Percentiles rank a stretch among this genome's conserved stretches.
Evolutionary conservation across 805 yeast species (phyloP).

Genomic region (Candida nitratophila): DNA sequence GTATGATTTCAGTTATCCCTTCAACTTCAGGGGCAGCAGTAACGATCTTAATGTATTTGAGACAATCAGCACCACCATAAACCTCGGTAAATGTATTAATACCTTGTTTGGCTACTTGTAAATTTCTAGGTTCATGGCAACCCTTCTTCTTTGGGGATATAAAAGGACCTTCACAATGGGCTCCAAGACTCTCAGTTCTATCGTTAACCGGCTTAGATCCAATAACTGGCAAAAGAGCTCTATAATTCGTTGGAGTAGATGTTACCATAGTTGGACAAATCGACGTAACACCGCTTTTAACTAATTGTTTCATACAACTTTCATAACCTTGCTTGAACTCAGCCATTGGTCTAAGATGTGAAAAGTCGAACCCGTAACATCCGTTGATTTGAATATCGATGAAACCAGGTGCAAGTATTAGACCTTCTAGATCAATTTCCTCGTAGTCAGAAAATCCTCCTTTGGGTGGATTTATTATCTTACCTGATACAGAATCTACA

Average conservation of each 20-base stretch:
- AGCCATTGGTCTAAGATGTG: slow-evolving; percentile 28
- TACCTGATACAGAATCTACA: slow-evolving; percentile 34
- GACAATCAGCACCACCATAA: slow-evolving; percentile 32
- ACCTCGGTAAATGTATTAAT: slow-evolving; percentile 22
- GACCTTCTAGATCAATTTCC: slow-evolving; percentile 39
- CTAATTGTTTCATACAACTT: slow-evolving; percentile 37
- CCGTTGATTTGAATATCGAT: slow-evolving; percentile 55
- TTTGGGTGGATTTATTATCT: slow-evolving; percentile 28
- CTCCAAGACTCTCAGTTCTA: slow-evolving; percentile 43
- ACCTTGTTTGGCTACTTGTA: slow-evolving; percentile 31
- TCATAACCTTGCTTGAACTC: slow-evolving; percentile 31
- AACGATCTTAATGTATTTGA: slow-evolving; percentile 26
- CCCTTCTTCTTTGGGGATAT: slow-evolving; percentile 42
- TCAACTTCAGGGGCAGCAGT: slow-evolving; percentile 47
- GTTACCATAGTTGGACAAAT: slow-evolving; percentile 53
- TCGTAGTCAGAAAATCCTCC: slow-evolving; percentile 7
- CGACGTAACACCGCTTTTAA: slow-evolving; percentile 47
- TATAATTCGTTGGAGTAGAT: slow-evolving; percentile 41
- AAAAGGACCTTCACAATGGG: slow-evolving; percentile 58
- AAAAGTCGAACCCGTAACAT: slow-evolving; percentile 48
- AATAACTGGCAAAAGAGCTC: slow-evolving; percentile 38
- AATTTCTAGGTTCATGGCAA: slow-evolving; percentile 42
- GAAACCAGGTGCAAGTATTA: slow-evolving; percentile 46
- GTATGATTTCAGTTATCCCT: slow-evolving; percentile 36
- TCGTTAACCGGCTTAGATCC: slow-evolving; percentile 24